These are phyloP conservation scores for Globisporangium recalcitrans DNA, from an alignment of 352 stramenopile species.

Conservation along the genomic window DNA sequence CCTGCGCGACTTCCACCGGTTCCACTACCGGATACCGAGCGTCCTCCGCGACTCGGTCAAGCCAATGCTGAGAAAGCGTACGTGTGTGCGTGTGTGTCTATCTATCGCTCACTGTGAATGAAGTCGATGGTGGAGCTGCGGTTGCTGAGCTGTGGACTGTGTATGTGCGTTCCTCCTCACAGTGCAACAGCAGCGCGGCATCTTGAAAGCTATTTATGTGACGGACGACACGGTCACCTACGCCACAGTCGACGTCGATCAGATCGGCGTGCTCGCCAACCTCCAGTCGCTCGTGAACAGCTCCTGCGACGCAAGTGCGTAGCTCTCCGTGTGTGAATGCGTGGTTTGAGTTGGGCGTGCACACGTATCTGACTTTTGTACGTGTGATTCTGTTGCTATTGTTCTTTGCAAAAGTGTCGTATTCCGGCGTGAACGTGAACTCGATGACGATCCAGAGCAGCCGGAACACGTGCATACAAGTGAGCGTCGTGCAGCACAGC, in stretches of 20 bases:
- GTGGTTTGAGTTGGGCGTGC: background rate
- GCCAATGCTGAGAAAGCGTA: constrained; percentile 81
- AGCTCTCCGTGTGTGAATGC: background rate
- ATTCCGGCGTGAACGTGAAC: constrained; percentile 69
- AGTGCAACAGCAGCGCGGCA: constrained; percentile 86
- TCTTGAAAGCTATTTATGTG: constrained; percentile 88
- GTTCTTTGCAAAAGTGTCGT: constrained; percentile 54
- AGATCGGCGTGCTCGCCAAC: constrained; percentile 89
- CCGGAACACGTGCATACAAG: constrained; percentile 81
- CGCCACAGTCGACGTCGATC: constrained; percentile 83
- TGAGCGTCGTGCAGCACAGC: constrained; percentile 75
- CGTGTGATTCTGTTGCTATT: background rate
- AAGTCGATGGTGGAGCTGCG: no score
- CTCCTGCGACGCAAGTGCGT: constrained; percentile 83
- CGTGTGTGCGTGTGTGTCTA: constrained; percentile 6
- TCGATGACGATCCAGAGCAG: constrained; percentile 87
- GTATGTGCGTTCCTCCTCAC: constrained; percentile 7
- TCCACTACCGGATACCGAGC: constrained; percentile 80
- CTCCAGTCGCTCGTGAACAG: constrained; percentile 84
- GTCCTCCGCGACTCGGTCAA: constrained; percentile 83
- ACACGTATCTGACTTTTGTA: background rate
- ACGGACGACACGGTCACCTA: constrained; percentile 77
- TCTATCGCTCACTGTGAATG: background rate
- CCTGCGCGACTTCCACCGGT: constrained; percentile 88
- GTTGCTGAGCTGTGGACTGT: constrained; percentile 1